Evolutionary conservation across 2,329 filamentous ascomycete genomes (phyloP).

Genomic region (Ilyonectria robusta): DNA sequence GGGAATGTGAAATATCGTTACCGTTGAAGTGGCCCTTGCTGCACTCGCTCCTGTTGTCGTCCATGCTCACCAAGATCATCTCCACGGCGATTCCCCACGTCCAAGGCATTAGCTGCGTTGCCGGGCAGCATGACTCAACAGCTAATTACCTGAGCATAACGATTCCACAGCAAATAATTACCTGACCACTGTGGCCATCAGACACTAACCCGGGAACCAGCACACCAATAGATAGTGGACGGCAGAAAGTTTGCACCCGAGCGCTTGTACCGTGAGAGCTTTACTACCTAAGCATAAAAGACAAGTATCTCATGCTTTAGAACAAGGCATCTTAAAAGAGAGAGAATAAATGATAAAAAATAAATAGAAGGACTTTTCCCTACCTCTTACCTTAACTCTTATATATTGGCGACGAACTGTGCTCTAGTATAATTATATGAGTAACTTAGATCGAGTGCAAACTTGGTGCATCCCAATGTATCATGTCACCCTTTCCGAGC

Average conservation of each 20-base stretch:
- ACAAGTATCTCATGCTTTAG: too few species aligned
- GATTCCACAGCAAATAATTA: neutral
- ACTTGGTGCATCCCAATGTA: too few species aligned
- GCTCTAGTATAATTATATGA: too few species aligned
- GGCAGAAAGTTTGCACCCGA: too few species aligned
- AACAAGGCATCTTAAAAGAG: too few species aligned
- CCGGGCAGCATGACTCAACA: conserved; percentile 15
- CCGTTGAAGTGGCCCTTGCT: neutral
- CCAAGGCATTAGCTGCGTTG: conserved; percentile 22
- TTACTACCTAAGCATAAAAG: too few species aligned
- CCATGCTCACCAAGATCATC: neutral
- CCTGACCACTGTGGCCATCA: neutral
- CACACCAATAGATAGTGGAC: neutral
- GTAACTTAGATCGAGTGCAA: too few species aligned
- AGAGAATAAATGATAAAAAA: too few species aligned
- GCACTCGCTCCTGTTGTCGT: neutral
- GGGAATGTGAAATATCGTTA: neutral
- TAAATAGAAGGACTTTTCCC: too few species aligned
- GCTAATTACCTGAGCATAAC: conserved; percentile 8
- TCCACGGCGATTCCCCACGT: neutral
- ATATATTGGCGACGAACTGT: too few species aligned
- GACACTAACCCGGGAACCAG: neutral
- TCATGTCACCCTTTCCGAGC: neutral
- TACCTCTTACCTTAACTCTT: too few species aligned
- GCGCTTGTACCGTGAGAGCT: too few species aligned